Percentiles rank a stretch among this genome's conserved stretches.
These are phyloP conservation scores for Cladophialophora carrionii DNA, from an alignment of 2,329 filamentous ascomycete species.

Conservation along the genomic window DNA sequence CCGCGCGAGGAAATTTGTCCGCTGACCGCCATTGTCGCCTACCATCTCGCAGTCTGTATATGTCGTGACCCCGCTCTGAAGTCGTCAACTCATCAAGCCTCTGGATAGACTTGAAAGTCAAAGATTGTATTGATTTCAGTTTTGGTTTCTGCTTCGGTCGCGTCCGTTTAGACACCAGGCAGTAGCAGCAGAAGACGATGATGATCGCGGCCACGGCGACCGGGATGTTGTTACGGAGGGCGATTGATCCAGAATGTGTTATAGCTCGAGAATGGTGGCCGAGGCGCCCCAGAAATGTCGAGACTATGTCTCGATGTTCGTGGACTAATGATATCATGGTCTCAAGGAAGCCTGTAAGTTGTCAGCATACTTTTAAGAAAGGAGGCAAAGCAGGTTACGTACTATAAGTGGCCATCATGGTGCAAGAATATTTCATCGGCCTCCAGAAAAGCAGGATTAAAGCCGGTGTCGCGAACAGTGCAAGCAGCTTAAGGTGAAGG, in stretches of 20 bases:
- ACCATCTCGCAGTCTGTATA: slow-evolving; percentile 19
- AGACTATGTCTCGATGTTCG: slow-evolving; percentile 19
- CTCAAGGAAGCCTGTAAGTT: slow-evolving; percentile 27
- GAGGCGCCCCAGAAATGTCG: not conserved
- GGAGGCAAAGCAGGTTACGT: not conserved
- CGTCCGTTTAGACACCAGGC: not conserved
- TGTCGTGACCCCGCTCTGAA: slow-evolving; percentile 7
- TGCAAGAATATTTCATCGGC: slow-evolving; percentile 26
- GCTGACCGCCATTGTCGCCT: not conserved
- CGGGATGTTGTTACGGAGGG: not conserved
- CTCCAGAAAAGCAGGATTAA: slow-evolving; percentile 26
- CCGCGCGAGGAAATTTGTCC: slow-evolving; percentile 21
- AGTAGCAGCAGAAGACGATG: slow-evolving; percentile 7
- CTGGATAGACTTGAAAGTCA: not conserved
- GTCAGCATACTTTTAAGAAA: slow-evolving; percentile 3
- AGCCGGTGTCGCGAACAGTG: slow-evolving; percentile 20
- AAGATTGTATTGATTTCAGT: not conserved
- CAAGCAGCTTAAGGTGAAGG: slow-evolving; percentile 28
- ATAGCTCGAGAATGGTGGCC: slow-evolving; percentile 11
- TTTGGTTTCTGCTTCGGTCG: not conserved
- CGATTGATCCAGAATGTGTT: not conserved
- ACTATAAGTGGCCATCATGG: slow-evolving; percentile 28
- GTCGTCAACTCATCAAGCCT: slow-evolving; percentile 1
- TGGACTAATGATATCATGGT: slow-evolving; percentile 21
- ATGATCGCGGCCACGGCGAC: not conserved